Base-by-base conservation (phyloP, 345 rosid genomes). In the Leavenworthia alabamica region DNA sequence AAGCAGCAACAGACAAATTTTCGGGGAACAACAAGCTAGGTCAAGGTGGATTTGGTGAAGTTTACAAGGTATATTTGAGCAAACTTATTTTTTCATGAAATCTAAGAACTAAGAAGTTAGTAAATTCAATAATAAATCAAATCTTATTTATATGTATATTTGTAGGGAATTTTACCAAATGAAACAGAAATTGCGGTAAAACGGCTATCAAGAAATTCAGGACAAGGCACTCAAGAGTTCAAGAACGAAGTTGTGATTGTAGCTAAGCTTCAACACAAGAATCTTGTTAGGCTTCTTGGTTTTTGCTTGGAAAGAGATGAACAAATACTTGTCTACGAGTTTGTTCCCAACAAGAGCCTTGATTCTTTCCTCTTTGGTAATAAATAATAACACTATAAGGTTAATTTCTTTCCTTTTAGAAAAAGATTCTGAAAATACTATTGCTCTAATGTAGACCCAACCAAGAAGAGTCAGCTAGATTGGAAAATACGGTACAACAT, bases 221-320 rank as follows among this genome's bases (percentile, higher is more conserved):
- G 59, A 40, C 68, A 63, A 28, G 68, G 68, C 52, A 52, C 52
- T 5, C 60, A 41, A 64, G 68, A 64, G 52, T 64, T 64, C 40
- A 62, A 64, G 60, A 64, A 41, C 43, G 68, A 64, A 43, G 68
- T 64, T 64, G 51, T 64, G 60, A 29, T 64, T 29, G 68, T 64
- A 43, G 68, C 68, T 1, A 64, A 64, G 32, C 68, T 64, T 64
- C 60, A 64, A 64, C 68, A 64, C 42, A 64, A 41, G 33, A 64
- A 64, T 41, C 68, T 64, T 20, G 68, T 64, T 29, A 64, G 33
- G 51, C 51, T 64, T 52, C 68, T 52, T 52, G 60, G 68, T 8
- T 64, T 64, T 41, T 64, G 68, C 60, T 4, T 64, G 24, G 60
- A 64, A 52, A 12, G 60, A 52, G 60, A 52, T 41, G 68, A 64